Base-by-base conservation (phyloP, 805 yeast genomes). In the Barnettozyma californica region DNA sequence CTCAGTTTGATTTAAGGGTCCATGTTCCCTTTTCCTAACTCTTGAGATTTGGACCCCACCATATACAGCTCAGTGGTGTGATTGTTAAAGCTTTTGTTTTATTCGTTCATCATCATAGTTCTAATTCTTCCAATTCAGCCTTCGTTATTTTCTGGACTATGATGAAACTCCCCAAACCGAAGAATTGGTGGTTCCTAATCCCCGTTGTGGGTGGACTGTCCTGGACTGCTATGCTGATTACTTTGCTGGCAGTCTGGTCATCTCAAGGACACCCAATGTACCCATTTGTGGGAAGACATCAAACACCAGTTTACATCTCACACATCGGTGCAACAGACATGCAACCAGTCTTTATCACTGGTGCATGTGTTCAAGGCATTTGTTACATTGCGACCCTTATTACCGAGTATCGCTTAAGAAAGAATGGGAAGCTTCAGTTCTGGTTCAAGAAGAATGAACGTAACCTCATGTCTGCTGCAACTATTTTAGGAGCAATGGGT, bases 201-300 rank as follows among this genome's bases (percentile, higher is more conserved):
- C 97, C 97, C 3, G 66, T 89, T 39, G 59, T 81, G 2, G 77
- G 88, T 2, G 68, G 80, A 45, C 65, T 81, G 2, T 83, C 81
- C 14, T 91, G 97, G 97, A 86, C 90, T 81, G 96, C 87, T 4
- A 87, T 89, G 96, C 76, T 91, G 10, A 81, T 84, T 5, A 87
- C 96, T 5, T 69, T 92, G 77, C 61, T 91, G 54, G 64, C 75
- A 2, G 77, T 82, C 55, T 91, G 97, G 97, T 78, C 85, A 2
- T 75, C 71, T 4, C 88, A 87, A 60, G 97, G 96, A 2, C 77
- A 77, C 41, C 96, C 96, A 0, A 70, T 76, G 11, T 85, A 87
- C 61, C 63, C 70, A 47, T 81, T 81, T 54, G 76, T 80, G 73
- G 67, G 68, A 33, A 46, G 62, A 1, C 51, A 67, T 4, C 80